Percentiles rank a stretch among this genome's conserved stretches.
Evolutionary conservation across 1,284 basidiomycete species (phyloP).

Genomic region (Gomphus bonarii): DNA sequence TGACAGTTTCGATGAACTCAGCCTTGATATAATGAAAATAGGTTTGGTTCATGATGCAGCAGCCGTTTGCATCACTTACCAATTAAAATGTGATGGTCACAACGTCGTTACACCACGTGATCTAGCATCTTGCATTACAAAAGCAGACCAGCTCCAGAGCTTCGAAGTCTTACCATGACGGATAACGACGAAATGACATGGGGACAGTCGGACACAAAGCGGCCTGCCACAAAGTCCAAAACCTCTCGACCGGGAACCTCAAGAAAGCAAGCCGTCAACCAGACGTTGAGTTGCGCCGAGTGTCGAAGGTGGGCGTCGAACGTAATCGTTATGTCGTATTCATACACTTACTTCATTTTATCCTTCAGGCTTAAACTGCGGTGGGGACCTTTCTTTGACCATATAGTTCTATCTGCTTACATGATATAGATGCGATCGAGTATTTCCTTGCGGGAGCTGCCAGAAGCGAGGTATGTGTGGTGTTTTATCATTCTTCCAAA

Average conservation of each 20-base stretch:
- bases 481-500: not conserved
- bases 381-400: not conserved
- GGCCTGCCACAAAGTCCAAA: not conserved
- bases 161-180: not conserved
- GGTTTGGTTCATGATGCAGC: slow-evolving; percentile 15
- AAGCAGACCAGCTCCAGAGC: not conserved
- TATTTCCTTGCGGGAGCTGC: slow-evolving; percentile 11
- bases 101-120: not conserved
- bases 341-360: not conserved
- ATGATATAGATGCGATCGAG: slow-evolving; percentile 7
- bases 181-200: not conserved
- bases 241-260: not conserved
- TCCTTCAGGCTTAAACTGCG: slow-evolving; percentile 6
- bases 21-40: slow-evolving; percentile 66
- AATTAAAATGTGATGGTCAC: not conserved
- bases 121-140: not conserved
- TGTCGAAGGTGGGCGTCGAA: slow-evolving; percentile 8
- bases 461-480: slow-evolving; percentile 7
- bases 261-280: slow-evolving; percentile 10
- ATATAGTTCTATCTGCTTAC: not conserved
- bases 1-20: slow-evolving; percentile 75
- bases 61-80: too few relatives aligned
- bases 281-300: slow-evolving; percentile 11
- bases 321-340: not conserved
- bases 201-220: not conserved